Evolutionary conservation across 2,329 filamentous ascomycete genomes (phyloP).

Genomic region (Metarhizium rileyi): DNA sequence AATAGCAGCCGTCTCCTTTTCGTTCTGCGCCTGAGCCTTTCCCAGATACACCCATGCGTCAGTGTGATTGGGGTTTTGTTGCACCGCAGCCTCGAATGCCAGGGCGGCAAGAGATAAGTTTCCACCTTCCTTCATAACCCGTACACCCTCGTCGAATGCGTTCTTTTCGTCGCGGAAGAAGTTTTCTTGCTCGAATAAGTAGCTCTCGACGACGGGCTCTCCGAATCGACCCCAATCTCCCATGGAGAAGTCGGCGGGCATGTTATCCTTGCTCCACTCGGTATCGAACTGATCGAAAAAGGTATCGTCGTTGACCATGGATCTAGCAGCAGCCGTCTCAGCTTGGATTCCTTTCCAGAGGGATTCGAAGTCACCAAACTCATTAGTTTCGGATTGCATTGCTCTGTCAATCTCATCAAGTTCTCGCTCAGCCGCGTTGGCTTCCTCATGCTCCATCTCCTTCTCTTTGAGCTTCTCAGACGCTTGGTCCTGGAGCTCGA

Average conservation of each 20-base stretch:
- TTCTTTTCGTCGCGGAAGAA: conserved; percentile 72
- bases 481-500: conserved; percentile 57
- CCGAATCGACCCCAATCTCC: conserved; percentile 57
- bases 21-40: conserved; percentile 90
- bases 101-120: conserved; percentile 89
- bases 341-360: conserved; percentile 78
- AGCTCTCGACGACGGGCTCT: conserved; percentile 76
- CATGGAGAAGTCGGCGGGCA: conserved; percentile 48
- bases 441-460: conserved; percentile 47
- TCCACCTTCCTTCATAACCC: conserved; percentile 86
- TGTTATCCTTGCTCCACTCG: conserved; percentile 59
- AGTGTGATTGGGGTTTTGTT: conserved; percentile 77
- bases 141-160: conserved; percentile 85
- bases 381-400: conserved; percentile 60
- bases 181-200: conserved; percentile 93
- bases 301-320: conserved; percentile 58
- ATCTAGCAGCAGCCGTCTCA: conserved; percentile 59
- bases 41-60: conserved; percentile 93
- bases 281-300: conserved; percentile 62
- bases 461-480: conserved; percentile 37
- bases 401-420: conserved; percentile 73
- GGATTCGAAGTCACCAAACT: conserved; percentile 81
- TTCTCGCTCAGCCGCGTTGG: conserved; percentile 69
- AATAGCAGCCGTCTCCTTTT: conserved; percentile 95
- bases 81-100: conserved; percentile 90